phyloP scores from a whole-genome alignment of 1,284 basidiomycete genomes.

The Entoloma clypeatum region DNA sequence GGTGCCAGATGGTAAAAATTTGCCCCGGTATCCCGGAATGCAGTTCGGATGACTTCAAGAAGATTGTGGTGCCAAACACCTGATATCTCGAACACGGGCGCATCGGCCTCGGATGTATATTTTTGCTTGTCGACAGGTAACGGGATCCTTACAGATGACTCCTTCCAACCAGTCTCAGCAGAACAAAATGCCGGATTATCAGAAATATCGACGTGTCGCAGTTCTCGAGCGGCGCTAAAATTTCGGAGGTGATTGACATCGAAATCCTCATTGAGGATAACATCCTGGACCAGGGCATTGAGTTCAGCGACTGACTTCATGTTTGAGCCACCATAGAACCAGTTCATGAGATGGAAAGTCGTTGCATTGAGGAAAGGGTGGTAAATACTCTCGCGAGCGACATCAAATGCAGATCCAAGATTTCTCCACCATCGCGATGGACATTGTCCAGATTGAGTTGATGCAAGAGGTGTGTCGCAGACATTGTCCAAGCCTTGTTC shows the following conservation, averaged over 20 bases:
- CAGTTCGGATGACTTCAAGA: neutral
- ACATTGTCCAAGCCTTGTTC: conserved; percentile 15
- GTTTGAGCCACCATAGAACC: too few species aligned
- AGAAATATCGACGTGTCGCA: neutral
- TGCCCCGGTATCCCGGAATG: conserved; percentile 1
- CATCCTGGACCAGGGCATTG: conserved; percentile 26
- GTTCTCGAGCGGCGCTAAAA: conserved; percentile 10
- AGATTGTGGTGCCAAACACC: too few species aligned
- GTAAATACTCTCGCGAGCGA: neutral
- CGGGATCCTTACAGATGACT: too few species aligned
- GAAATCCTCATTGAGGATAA: conserved; percentile 21
- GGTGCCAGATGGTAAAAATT: neutral
- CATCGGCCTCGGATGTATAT: too few species aligned
- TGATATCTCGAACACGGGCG: too few species aligned
- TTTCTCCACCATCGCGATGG: neutral
- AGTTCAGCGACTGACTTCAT: conserved; percentile 28
- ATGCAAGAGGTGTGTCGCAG: too few species aligned
- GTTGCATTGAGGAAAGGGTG: too few species aligned
- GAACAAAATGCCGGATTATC: neutral
- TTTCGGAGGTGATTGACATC: conserved; percentile 1
- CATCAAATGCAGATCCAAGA: neutral
- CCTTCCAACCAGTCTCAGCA: neutral
- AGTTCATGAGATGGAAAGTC: too few species aligned
- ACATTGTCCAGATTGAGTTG: conserved; percentile 1
- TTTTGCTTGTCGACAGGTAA: too few species aligned